These are phyloP conservation scores for Talaromyces stipitatus DNA, from an alignment of 495 filamentous ascomycete genomes.

Conservation along the genomic window DNA sequence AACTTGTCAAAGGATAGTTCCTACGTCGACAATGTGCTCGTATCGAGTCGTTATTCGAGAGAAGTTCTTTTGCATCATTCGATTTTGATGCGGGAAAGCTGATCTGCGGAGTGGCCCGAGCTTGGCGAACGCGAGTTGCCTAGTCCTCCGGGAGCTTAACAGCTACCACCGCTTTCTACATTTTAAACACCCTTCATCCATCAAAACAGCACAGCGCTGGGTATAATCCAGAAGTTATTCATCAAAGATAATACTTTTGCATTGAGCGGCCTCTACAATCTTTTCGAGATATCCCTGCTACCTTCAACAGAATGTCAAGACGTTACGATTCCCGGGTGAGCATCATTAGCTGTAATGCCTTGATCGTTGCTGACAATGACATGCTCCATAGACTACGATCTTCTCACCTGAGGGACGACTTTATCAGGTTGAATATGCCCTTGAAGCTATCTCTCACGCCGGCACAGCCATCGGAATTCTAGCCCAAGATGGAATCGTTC, in stretches of 20 bases:
- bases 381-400: constrained; percentile 77
- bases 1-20: neutral
- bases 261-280: neutral
- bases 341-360: constrained; percentile 6
- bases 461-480: constrained; percentile 95
- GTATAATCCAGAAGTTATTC: neutral
- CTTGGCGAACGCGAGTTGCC: constrained; percentile 45
- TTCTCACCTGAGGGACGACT: constrained; percentile 98
- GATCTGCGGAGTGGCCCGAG: constrained; percentile 37
- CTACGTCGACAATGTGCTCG: neutral
- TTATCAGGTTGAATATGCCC: constrained; percentile 98
- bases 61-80: neutral
- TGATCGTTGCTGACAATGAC: constrained; percentile 40
- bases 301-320: constrained; percentile 68
- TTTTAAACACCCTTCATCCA: constrained; percentile 9
- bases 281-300: neutral
- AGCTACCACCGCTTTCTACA: constrained; percentile 18
- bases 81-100: constrained; percentile 14
- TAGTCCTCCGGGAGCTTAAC: constrained; percentile 25
- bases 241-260: neutral
- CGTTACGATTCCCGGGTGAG: constrained; percentile 95
- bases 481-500: constrained; percentile 95
- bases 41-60: neutral
- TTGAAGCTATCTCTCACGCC: constrained; percentile 97
- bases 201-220: neutral